Evolutionary conservation across 768 basidiomycete genomes (phyloP).

Genomic region (Antrodiella citrinella): DNA sequence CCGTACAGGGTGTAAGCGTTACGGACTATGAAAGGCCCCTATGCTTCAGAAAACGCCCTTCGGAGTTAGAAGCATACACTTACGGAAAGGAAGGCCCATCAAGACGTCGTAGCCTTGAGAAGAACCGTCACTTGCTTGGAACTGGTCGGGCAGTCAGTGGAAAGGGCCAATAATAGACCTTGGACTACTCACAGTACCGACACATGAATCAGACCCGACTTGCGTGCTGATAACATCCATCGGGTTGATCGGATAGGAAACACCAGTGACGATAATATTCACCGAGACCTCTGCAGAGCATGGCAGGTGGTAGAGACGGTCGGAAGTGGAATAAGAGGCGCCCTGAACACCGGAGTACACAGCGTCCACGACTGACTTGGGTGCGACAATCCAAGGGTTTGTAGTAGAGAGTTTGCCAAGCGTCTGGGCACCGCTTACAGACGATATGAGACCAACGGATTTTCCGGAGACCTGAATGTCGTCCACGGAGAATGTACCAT

Average conservation of each 20-base stretch:
- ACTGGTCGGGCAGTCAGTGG: not conserved
- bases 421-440: not conserved
- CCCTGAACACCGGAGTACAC: conserved; percentile 1
- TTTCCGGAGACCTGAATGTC: not conserved
- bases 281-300: conserved; percentile 6
- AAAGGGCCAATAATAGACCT: not conserved
- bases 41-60: no score
- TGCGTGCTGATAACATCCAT: conserved; percentile 1
- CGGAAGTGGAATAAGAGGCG: not conserved
- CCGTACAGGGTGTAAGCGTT: conserved; percentile 7
- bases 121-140: not conserved
- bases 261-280: not conserved
- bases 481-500: conserved; percentile 1
- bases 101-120: conserved; percentile 1
- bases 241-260: conserved; percentile 4
- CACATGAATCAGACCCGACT: conserved; percentile 3
- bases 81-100: conserved; percentile 7
- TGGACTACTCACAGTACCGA: conserved; percentile 5
- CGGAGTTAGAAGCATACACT: not conserved
- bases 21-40: conserved; percentile 4
- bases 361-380: not conserved
- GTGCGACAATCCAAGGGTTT: not conserved
- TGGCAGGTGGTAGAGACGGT: conserved; percentile 4
- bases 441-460: not conserved
- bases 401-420: not conserved